Base-by-base conservation (phyloP, 345 rosid genomes). In the Pistacia integerrima region DNA sequence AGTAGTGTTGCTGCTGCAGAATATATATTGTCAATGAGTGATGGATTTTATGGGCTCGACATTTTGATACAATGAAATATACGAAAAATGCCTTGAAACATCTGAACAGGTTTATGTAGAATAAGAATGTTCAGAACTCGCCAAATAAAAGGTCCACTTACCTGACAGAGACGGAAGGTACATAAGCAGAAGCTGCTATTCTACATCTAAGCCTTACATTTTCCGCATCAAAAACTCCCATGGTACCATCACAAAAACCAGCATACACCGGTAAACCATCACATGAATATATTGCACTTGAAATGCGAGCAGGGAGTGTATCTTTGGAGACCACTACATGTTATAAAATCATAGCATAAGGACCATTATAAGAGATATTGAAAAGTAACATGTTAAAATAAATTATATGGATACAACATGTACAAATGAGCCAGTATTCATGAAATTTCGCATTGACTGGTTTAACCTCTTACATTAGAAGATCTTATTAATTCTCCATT, bases 141-240 rank as follows among this genome's bases (percentile, higher is more conserved):
- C 25, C 25, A 25, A 25, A 25, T 25, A 25, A 25, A 25, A 25
- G 25, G 25, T 33, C 25, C 36, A 25, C 74, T 73, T 64, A 84
- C 90, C 86, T 36, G 41, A 3, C 79, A 2, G 79, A 49, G n/a
- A 55, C 59, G 9, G 81, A 78, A 38, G 85, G 73, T 35, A 85
- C 72, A 69, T 87, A 87, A 13, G 90, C 84, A 74, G 90, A 87
- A 44, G 90, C 80, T 33, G 88, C 85, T 61, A 87, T 77, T 67
- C 90, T 81, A 71, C 90, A 83, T 80, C 87, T 77, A 30, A 85
- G 76, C 70, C 89, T 79, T 28, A 88, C 72, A 69, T 80, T 69
- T 48, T 84, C 91, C 1, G 86, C 86, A 77, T 88, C 91, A 56
- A 88, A 88, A 66, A 88, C 89, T 74, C 89, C 91, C 56, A 88